These are phyloP conservation scores for Debaryomyces tyrocola DNA, from an alignment of 805 yeast species.

Conservation along the genomic window DNA sequence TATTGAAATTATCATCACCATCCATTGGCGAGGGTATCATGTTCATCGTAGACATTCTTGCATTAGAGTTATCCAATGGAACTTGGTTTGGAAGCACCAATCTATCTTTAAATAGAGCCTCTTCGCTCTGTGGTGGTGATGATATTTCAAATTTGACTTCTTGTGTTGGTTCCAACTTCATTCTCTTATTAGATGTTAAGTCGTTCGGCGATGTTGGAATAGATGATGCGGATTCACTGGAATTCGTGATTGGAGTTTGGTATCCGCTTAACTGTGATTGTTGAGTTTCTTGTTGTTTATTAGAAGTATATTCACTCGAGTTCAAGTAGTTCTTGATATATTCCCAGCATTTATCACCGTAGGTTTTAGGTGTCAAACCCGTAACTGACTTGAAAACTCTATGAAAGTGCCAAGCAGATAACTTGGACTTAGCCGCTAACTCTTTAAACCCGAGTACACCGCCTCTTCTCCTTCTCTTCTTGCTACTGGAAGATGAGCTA, in stretches of 20 bases:
- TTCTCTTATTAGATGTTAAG: slow-evolving; percentile 9
- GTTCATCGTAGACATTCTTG: not conserved
- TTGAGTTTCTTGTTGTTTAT: slow-evolving; percentile 10
- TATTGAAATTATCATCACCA: not conserved
- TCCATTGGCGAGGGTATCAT: not conserved
- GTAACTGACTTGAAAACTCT: slow-evolving; percentile 84
- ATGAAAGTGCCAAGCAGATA: slow-evolving; percentile 93
- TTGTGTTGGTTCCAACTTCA: slow-evolving; percentile 8
- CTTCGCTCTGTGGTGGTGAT: not conserved
- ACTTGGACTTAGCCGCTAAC: slow-evolving; percentile 77
- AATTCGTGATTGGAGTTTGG: slow-evolving; percentile 3
- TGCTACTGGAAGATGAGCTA: slow-evolving; percentile 8
- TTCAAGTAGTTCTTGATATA: slow-evolving; percentile 41
- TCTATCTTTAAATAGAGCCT: not conserved
- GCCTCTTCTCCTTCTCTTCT: slow-evolving; percentile 63
- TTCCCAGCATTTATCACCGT: slow-evolving; percentile 81
- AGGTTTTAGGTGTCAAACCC: slow-evolving; percentile 84
- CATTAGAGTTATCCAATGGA: too few relatives aligned
- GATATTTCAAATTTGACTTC: not conserved
- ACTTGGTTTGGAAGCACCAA: slow-evolving; percentile 1
- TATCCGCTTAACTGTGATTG: not conserved
- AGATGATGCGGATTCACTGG: not conserved
- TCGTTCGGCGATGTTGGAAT: not conserved
- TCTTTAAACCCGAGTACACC: slow-evolving; percentile 84
- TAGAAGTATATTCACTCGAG: slow-evolving; percentile 11